Conservation (phyloP, 441 rosid genomes). For the Gossypium schwendimanii region DNA sequence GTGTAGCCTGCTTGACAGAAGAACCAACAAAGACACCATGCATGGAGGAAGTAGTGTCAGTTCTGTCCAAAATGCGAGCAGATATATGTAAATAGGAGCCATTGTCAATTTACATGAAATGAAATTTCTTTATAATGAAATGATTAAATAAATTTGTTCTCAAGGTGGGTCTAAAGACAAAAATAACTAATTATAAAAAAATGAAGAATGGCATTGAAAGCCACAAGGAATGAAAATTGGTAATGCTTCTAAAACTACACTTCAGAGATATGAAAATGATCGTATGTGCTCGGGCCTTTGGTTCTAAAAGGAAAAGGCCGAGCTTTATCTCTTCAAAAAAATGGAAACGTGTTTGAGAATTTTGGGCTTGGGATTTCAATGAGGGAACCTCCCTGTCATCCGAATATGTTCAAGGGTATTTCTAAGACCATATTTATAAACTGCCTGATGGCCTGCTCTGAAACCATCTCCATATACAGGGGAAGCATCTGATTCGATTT, state of each 20-base stretch:
- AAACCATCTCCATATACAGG: constrained; percentile 74
- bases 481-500: constrained; percentile 58
- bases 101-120: constrained; percentile 1
- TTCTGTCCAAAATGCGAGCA: constrained; percentile 24
- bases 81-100: neutral
- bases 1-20: constrained; percentile 25
- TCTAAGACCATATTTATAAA: constrained; percentile 47
- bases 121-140: neutral
- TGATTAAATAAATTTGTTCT: neutral
- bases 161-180: neutral
- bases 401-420: constrained; percentile 62
- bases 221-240: constrained; percentile 17
- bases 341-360: constrained; percentile 7
- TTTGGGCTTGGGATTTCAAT: constrained; percentile 23
- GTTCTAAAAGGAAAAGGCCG: constrained; percentile 23
- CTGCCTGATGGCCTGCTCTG: constrained; percentile 56
- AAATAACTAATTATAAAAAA: constrained; percentile 1
- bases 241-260: constrained; percentile 14
- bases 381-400: constrained; percentile 53
- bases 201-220: constrained; percentile 12
- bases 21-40: constrained; percentile 30
- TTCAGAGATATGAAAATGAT: constrained; percentile 12
- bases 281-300: constrained; percentile 24
- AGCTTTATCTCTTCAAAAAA: constrained; percentile 13
- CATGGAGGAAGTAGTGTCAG: constrained; percentile 33